Conservation (phyloP, 2,329 filamentous ascomycete genomes). For the Eutypella sp. region DNA sequence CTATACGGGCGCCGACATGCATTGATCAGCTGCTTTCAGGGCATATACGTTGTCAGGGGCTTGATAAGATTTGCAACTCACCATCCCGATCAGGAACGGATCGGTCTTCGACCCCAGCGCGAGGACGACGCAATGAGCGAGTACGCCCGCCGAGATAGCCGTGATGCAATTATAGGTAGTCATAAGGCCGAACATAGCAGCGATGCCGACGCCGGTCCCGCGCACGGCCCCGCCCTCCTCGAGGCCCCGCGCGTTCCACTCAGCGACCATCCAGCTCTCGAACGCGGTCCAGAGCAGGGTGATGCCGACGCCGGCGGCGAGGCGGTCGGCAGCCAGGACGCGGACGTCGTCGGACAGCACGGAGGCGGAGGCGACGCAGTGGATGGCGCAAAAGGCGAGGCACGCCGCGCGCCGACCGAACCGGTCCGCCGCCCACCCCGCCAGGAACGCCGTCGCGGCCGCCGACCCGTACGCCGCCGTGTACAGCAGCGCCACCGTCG, state of each 20-base stretch:
- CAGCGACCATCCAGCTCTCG: slow-evolving; percentile 58
- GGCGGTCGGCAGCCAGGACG: slow-evolving; percentile 46
- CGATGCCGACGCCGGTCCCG: slow-evolving; percentile 15
- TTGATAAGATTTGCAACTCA: slow-evolving; percentile 8
- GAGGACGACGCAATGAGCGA: slow-evolving; percentile 44
- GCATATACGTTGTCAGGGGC: too few species aligned
- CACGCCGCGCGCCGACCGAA: slow-evolving; percentile 48
- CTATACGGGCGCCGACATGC: slow-evolving; percentile 8
- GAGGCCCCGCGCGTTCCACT: slow-evolving; percentile 43
- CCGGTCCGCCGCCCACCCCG: slow-evolving; percentile 44
- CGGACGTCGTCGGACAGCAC: slow-evolving; percentile 33
- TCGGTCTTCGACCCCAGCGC: slow-evolving; percentile 40
- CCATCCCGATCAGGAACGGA: slow-evolving; percentile 43
- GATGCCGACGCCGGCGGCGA: slow-evolving; percentile 50
- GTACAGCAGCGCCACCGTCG: slow-evolving; percentile 35
- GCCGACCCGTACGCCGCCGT: slow-evolving; percentile 40
- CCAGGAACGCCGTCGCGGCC: slow-evolving; percentile 39
- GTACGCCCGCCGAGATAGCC: slow-evolving; percentile 45
- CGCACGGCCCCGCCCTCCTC: slow-evolving; percentile 24
- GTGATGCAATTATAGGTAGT: slow-evolving; percentile 47
- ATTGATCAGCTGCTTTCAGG: not conserved
- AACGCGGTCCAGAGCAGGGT: slow-evolving; percentile 55
- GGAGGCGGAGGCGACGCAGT: slow-evolving; percentile 47
- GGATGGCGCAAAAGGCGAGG: slow-evolving; percentile 48
- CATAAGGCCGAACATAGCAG: slow-evolving; percentile 45